Conservation (phyloP, 2,329 filamentous ascomycete species). For the Hysterium pulicare region DNA sequence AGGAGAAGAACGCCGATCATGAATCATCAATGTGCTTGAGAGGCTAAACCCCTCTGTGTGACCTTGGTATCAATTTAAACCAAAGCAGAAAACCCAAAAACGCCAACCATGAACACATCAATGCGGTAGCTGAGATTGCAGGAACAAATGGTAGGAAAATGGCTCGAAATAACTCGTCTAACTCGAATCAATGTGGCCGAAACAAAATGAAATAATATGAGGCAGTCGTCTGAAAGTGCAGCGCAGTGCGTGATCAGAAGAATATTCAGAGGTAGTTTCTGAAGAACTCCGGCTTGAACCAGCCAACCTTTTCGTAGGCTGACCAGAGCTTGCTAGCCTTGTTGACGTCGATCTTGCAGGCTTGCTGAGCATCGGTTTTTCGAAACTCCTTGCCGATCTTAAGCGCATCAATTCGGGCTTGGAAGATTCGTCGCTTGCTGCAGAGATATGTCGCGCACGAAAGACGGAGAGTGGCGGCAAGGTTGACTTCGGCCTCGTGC, state of each 20-base stretch:
- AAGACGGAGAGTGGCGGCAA: slow-evolving; percentile 76
- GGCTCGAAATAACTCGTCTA: too few species aligned
- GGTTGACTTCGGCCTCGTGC: slow-evolving; percentile 71
- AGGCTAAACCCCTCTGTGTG: slow-evolving; percentile 13
- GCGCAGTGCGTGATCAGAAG: neutral
- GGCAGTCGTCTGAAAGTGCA: neutral
- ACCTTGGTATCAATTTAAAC: slow-evolving; percentile 20
- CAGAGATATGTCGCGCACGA: slow-evolving; percentile 86
- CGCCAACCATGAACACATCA: neutral
- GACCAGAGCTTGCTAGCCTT: slow-evolving; percentile 92
- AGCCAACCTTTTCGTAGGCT: slow-evolving; percentile 81
- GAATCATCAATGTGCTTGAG: slow-evolving; percentile 19
- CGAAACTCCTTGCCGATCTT: slow-evolving; percentile 76
- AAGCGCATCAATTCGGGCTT: slow-evolving; percentile 65
- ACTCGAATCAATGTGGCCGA: neutral
- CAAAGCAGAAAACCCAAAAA: slow-evolving; percentile 10
- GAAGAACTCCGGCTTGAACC: slow-evolving; percentile 63
- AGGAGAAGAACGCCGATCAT: slow-evolving; percentile 26
- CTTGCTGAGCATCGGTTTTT: slow-evolving; percentile 93
- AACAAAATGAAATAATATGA: neutral
- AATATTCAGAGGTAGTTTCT: slow-evolving; percentile 38
- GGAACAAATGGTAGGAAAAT: neutral
- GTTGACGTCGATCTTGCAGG: slow-evolving; percentile 98
- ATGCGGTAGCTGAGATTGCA: neutral
- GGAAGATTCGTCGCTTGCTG: slow-evolving; percentile 89